Conservation (phyloP, 805 yeast genomes). For the Spathaspora arborariae region DNA sequence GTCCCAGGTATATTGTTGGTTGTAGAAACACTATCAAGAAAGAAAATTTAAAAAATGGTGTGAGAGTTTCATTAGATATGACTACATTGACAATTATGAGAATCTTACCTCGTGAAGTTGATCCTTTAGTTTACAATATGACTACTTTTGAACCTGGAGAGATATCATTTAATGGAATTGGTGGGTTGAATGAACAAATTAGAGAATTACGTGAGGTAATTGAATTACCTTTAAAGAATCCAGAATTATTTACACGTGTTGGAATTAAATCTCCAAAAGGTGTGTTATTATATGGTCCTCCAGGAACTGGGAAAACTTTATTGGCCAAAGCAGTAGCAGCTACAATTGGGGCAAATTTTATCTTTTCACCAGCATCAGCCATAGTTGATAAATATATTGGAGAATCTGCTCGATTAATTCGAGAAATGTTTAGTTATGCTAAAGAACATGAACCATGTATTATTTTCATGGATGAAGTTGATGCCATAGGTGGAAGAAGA, state of each 20-base stretch:
- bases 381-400: conserved; percentile 98
- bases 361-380: conserved; percentile 97
- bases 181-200: conserved; percentile 94
- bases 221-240: conserved; percentile 94
- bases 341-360: conserved; percentile 95
- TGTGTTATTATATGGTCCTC: conserved; percentile 94
- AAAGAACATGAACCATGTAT: conserved; percentile 98
- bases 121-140: conserved; percentile 97
- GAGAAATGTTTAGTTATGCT: conserved; percentile 98
- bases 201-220: conserved; percentile 96
- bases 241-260: conserved; percentile 90
- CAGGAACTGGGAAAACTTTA: conserved; percentile 96
- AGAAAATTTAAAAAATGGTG: conserved; percentile 82
- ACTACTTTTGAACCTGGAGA: conserved; percentile 98
- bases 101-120: conserved; percentile 94
- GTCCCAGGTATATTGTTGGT: conserved; percentile 97
- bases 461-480: conserved; percentile 97
- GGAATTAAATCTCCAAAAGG: conserved; percentile 99
- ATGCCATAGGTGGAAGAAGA: conserved; percentile 98
- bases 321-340: conserved; percentile 98
- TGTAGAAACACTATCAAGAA: conserved; percentile 90
- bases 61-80: conserved; percentile 95
- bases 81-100: conserved; percentile 98
- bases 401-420: conserved; percentile 91
- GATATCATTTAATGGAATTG: conserved; percentile 88